phyloP scores from a whole-genome alignment of 1,284 basidiomycete species.

The Cryptococcus wingfieldii region DNA sequence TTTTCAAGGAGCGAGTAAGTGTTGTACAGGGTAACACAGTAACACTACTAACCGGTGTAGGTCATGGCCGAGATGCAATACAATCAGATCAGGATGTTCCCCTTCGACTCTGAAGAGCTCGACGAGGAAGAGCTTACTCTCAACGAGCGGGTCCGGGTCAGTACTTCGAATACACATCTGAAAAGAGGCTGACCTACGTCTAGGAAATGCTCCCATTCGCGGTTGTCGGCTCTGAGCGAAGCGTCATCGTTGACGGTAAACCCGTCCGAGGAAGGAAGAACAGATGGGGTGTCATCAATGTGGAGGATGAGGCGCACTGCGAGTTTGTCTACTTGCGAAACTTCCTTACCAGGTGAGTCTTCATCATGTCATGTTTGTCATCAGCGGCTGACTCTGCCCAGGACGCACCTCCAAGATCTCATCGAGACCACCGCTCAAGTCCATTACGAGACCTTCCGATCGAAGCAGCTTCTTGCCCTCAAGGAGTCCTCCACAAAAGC shows the following conservation, averaged over 20 bases:
- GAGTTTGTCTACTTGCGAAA: conserved; percentile 96
- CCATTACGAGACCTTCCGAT: conserved; percentile 99
- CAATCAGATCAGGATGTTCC: conserved; percentile 91
- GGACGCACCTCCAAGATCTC: conserved; percentile 95
- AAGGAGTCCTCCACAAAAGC: conserved; percentile 49
- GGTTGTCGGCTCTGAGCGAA: conserved; percentile 90
- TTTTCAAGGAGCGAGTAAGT: conserved; percentile 83
- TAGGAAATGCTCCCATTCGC: conserved; percentile 94
- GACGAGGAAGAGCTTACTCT: conserved; percentile 81
- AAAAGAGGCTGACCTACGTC: neutral
- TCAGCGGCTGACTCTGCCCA: conserved; percentile 30
- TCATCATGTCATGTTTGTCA: neutral
- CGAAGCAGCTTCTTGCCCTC: conserved; percentile 68
- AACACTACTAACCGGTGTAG: conserved; percentile 45
- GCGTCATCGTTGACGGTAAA: conserved; percentile 92
- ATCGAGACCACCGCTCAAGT: conserved; percentile 99
- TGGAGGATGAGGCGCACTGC: conserved; percentile 94
- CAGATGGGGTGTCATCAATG: conserved; percentile 96
- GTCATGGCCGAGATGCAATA: conserved; percentile 90
- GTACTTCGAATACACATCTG: conserved; percentile 34
- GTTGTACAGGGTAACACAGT: neutral
- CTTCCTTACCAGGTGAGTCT: conserved; percentile 77
- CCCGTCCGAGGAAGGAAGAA: conserved; percentile 93
- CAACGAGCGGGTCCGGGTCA: conserved; percentile 83
- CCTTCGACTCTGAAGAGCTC: conserved; percentile 93